A percentile compares a stretch with the other conserved stretches of the same genome.
These are phyloP conservation scores for Claviceps spartinae DNA, from an alignment of 2,329 filamentous ascomycete genomes.

Conservation along the genomic window DNA sequence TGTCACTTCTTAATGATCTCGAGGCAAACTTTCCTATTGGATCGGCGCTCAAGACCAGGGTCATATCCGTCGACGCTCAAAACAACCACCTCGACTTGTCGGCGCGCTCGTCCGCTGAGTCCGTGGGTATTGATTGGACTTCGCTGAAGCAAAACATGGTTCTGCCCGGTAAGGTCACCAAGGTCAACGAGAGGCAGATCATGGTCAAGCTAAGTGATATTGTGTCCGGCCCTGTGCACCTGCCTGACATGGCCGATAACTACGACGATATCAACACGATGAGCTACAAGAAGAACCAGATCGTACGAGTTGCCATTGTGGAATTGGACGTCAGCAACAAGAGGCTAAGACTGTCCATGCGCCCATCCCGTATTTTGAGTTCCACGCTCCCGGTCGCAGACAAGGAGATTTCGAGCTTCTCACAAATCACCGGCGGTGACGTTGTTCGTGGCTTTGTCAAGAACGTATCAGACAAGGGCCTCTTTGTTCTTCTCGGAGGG, in stretches of 20 bases:
- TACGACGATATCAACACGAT: constrained; percentile 67
- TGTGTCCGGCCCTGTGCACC: constrained; percentile 64
- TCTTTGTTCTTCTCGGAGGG: constrained; percentile 76
- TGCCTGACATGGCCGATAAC: constrained; percentile 77
- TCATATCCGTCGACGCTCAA: constrained; percentile 57
- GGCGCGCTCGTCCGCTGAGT: constrained; percentile 46
- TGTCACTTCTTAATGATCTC: constrained; percentile 64
- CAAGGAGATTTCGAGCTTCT: constrained; percentile 56
- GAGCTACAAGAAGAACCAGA: constrained; percentile 68
- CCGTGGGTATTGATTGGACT: constrained; percentile 46
- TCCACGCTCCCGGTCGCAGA: constrained; percentile 73
- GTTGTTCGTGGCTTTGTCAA: constrained; percentile 85
- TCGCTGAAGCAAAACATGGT: constrained; percentile 68
- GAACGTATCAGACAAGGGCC: constrained; percentile 74
- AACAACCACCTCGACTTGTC: constrained; percentile 73
- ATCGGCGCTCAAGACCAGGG: constrained; percentile 71
- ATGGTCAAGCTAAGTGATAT: constrained; percentile 74
- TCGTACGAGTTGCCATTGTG: constrained; percentile 76
- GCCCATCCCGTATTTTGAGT: constrained; percentile 80
- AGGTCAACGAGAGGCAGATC: constrained; percentile 69
- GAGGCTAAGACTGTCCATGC: constrained; percentile 64
- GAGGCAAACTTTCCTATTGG: constrained; percentile 74
- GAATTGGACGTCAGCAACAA: constrained; percentile 75
- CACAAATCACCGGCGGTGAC: constrained; percentile 64
- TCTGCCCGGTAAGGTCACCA: constrained; percentile 71